Evolutionary conservation across 441 rosid genomes (phyloP).

Genomic region (Dalechampia spathulata): DNA sequence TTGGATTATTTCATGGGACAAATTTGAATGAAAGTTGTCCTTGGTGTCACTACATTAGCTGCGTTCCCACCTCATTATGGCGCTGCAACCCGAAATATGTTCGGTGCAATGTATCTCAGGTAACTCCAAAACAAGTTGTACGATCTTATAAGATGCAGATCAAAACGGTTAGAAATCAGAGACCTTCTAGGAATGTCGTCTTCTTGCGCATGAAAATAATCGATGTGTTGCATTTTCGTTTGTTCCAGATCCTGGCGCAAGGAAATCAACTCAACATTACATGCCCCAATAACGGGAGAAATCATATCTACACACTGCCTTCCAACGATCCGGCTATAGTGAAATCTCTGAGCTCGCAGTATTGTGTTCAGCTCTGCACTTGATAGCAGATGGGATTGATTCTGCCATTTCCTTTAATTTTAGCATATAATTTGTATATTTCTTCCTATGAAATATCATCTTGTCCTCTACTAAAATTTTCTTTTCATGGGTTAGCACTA

Average conservation of each 20-base stretch:
- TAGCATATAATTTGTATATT: no score
- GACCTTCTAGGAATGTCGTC: no score
- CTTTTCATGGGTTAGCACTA: no score
- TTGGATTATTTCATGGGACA: slow-evolving; percentile 46
- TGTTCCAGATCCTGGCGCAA: slow-evolving; percentile 38
- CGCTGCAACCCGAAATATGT: slow-evolving; percentile 50
- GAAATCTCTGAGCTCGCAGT: no score
- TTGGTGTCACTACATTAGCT: slow-evolving; percentile 84
- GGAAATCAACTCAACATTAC: slow-evolving; percentile 57
- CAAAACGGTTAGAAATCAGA: not conserved
- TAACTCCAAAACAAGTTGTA: no score
- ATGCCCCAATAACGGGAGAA: slow-evolving; percentile 49
- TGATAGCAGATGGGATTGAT: no score
- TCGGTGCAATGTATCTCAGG: slow-evolving; percentile 50
- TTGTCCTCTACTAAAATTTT: no score
- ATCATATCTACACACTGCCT: slow-evolving; percentile 25
- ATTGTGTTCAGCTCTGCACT: no score
- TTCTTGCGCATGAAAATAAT: no score
- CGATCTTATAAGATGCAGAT: not conserved
- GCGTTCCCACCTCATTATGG: slow-evolving; percentile 69
- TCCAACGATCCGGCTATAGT: no score
- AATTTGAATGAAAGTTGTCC: slow-evolving; percentile 59
- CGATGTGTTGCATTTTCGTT: not conserved
- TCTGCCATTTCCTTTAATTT: no score
- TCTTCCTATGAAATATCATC: no score